These are phyloP conservation scores for Capniomyces stellatus DNA, from an alignment of 371 early-diverging fungal species.

Conservation along the genomic window DNA sequence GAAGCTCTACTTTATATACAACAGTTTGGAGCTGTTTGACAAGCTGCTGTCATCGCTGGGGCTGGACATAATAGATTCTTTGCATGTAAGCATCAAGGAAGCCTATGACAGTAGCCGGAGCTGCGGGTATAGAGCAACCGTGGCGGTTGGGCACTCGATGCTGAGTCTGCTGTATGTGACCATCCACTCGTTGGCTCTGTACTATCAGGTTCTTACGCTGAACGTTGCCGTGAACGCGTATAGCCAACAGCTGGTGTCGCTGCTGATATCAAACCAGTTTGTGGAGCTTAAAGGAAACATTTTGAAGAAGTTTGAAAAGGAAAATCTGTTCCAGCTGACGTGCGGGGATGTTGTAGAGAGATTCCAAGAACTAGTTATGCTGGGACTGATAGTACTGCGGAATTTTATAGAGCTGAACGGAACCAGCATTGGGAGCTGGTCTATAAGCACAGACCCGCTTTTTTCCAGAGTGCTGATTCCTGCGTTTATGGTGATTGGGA, in stretches of 20 bases:
- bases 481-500: slow-evolving; percentile 25
- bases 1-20: slow-evolving; percentile 94
- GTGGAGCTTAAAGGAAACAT: slow-evolving; percentile 93
- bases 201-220: slow-evolving; percentile 86
- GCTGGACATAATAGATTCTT: slow-evolving; percentile 79
- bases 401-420: slow-evolving; percentile 80
- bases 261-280: slow-evolving; percentile 92
- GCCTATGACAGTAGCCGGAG: slow-evolving; percentile 2
- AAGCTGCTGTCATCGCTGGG: slow-evolving; percentile 84
- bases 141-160: slow-evolving; percentile 29
- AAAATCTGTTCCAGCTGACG: slow-evolving; percentile 83
- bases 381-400: slow-evolving; percentile 69
- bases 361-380: slow-evolving; percentile 71
- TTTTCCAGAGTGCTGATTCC: not conserved
- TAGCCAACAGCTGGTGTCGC: slow-evolving; percentile 74
- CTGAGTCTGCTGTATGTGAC: slow-evolving; percentile 60
- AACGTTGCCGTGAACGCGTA: slow-evolving; percentile 92
- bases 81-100: slow-evolving; percentile 36
- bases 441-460: not conserved
- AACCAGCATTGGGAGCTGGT: not conserved
- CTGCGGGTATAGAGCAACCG: slow-evolving; percentile 6
- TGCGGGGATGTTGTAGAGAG: slow-evolving; percentile 92
- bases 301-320: slow-evolving; percentile 88
- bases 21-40: slow-evolving; percentile 81
- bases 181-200: slow-evolving; percentile 70